Percentiles rank a stretch among this genome's conserved stretches.
Conservation (phyloP, 164 flowering plant species). For the Berberis thunbergii region DNA sequence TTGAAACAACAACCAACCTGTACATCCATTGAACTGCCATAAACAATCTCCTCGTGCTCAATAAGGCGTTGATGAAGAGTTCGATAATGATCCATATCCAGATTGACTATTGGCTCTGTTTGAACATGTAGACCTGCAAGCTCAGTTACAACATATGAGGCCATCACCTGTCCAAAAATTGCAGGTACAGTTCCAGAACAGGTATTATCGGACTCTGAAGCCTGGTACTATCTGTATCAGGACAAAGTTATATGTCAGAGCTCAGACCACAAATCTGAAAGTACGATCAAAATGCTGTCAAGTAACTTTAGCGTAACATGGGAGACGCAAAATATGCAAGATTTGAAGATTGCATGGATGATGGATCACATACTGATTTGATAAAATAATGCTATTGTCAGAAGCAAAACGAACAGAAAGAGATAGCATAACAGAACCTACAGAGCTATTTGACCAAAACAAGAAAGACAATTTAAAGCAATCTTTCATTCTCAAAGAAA, state of each 20-base stretch:
- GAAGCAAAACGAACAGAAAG: no score
- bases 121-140: conserved; percentile 71
- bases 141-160: conserved; percentile 81
- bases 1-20: conserved; percentile 31
- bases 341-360: no score
- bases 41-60: conserved; percentile 84
- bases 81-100: conserved; percentile 75
- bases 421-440: no score
- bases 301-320: no score
- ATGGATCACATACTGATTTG: no score
- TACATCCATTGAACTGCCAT: conserved; percentile 62
- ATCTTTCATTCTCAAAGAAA: no score
- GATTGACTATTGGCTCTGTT: conserved; percentile 79
- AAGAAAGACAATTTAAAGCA: no score
- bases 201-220: conserved; percentile 96
- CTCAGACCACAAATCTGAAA: neutral
- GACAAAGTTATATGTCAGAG: conserved; percentile 8
- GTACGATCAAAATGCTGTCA: no score
- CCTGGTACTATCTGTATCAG: conserved; percentile 71
- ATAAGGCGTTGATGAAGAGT: conserved; percentile 85
- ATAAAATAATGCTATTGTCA: no score
- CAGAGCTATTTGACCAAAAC: no score
- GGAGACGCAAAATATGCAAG: no score
- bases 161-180: conserved; percentile 97
- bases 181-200: conserved; percentile 90